Conservation (phyloP, 1,284 basidiomycete genomes). For the Ceratorhiza oryzae-sativae region DNA sequence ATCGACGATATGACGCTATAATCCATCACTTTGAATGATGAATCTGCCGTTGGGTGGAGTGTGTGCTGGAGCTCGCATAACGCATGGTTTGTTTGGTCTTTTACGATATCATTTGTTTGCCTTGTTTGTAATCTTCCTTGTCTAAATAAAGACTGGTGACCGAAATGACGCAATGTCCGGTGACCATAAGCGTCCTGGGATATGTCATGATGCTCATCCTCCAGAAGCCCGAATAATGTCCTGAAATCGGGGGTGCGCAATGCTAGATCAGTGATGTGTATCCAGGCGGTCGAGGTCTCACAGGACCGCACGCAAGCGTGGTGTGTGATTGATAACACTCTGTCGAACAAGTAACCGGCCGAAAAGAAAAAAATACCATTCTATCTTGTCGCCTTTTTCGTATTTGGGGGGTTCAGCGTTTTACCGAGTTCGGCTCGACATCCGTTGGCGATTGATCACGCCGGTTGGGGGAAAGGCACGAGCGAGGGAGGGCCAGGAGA, state of each 20-base stretch:
- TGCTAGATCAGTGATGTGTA: conserved; percentile 16
- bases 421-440: not conserved
- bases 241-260: conserved; percentile 15
- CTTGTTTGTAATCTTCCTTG: not conserved
- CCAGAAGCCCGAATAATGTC: not conserved
- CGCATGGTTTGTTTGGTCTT: not conserved
- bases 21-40: not conserved
- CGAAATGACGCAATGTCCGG: conserved; percentile 6
- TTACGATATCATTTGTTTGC: not conserved
- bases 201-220: conserved; percentile 4
- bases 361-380: not conserved
- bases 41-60: not conserved
- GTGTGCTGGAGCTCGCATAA: not conserved
- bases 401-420: not conserved
- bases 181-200: not conserved
- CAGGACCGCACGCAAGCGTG: conserved; percentile 17
- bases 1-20: conserved; percentile 25
- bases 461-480: not conserved
- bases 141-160: conserved; percentile 9
- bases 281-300: conserved; percentile 21
- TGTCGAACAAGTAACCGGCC: conserved; percentile 14
- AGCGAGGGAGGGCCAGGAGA: not conserved
- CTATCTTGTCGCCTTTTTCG: not conserved
- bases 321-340: not conserved
- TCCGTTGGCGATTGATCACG: not conserved